Conservation (phyloP, 768 basidiomycete genomes). For the Tricholoma saponaceum region DNA sequence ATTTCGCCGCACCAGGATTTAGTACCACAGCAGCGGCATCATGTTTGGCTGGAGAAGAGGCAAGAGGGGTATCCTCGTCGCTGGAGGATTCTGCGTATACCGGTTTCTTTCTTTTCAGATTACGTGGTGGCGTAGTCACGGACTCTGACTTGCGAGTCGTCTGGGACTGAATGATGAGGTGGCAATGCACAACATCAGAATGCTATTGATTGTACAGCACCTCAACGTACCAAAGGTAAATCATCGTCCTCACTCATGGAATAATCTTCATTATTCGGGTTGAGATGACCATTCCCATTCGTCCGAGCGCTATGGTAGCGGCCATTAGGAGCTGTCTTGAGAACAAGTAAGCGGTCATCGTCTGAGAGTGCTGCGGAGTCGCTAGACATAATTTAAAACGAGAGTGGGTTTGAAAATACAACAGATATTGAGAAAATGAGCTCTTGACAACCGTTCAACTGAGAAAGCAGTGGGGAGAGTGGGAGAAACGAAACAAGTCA, state of each 20-base stretch:
- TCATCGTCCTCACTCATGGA: constrained; percentile 71
- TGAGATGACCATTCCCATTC: constrained; percentile 44
- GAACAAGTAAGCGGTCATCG: constrained; percentile 51
- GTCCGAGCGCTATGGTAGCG: constrained; percentile 27
- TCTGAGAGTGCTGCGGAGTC: constrained; percentile 52
- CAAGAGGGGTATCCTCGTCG: constrained; percentile 69
- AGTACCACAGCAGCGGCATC: constrained; percentile 31
- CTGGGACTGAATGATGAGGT: constrained; percentile 46
- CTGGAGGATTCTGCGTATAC: constrained; percentile 55
- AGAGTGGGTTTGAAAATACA: constrained; percentile 20
- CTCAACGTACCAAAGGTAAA: constrained; percentile 58
- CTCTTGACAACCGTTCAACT: constrained; percentile 15
- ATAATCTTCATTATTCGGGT: constrained; percentile 32
- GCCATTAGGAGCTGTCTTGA: constrained; percentile 40
- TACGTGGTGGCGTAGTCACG: constrained; percentile 31
- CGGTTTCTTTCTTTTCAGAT: constrained; percentile 59
- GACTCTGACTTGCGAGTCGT: constrained; percentile 44
- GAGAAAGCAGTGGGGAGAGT: constrained; percentile 11
- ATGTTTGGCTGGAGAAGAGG: constrained; percentile 66
- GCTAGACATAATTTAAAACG: constrained; percentile 35
- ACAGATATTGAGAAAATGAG: constrained; percentile 10
- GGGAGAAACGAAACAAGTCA: constrained; percentile 27
- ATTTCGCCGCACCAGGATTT: constrained; percentile 37
- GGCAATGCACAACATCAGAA: constrained; percentile 18
- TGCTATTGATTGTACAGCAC: constrained; percentile 5